A percentile compares a stretch with the other conserved stretches of the same genome.
Evolutionary conservation across 2,329 filamentous ascomycete species (phyloP).

Genomic region (Fusarium acutatum): DNA sequence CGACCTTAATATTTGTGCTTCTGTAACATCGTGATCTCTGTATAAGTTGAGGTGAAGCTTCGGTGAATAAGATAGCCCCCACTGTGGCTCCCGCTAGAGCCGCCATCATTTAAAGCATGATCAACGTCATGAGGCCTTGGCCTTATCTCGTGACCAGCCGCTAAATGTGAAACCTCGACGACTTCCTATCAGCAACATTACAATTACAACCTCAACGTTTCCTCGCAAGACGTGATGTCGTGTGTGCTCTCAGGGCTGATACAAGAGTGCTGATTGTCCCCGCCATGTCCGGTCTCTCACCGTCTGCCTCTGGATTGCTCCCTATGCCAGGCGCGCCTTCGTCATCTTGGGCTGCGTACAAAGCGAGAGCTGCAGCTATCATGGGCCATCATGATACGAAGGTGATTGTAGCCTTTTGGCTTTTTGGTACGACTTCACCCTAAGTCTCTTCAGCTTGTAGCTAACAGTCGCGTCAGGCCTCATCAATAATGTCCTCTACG

Average conservation of each 20-base stretch:
- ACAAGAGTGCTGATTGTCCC: background rate
- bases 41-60: background rate
- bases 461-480: conserved; percentile 43
- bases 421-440: conserved; percentile 74
- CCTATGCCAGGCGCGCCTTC: conserved; percentile 66
- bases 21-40: background rate
- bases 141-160: conserved; percentile 26
- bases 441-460: fast-evolving
- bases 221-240: conserved; percentile 11
- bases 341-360: conserved; percentile 79
- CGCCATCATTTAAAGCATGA: conserved; percentile 23
- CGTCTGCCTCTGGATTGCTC: conserved; percentile 57
- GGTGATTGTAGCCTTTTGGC: conserved; percentile 87
- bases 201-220: background rate
- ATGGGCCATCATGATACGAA: conserved; percentile 74
- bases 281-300: conserved; percentile 49
- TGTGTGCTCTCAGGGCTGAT: background rate
- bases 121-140: conserved; percentile 36
- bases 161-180: conserved; percentile 1
- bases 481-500: conserved; percentile 98
- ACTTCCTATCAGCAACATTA: conserved; percentile 15
- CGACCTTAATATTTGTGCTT: background rate
- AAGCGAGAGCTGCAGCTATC: conserved; percentile 68
- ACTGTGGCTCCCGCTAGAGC: conserved; percentile 14
- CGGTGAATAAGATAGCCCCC: conserved; percentile 1